phyloP scores from a whole-genome alignment of 371 early-diverging fungal species.

The Parasitella parasitica region DNA sequence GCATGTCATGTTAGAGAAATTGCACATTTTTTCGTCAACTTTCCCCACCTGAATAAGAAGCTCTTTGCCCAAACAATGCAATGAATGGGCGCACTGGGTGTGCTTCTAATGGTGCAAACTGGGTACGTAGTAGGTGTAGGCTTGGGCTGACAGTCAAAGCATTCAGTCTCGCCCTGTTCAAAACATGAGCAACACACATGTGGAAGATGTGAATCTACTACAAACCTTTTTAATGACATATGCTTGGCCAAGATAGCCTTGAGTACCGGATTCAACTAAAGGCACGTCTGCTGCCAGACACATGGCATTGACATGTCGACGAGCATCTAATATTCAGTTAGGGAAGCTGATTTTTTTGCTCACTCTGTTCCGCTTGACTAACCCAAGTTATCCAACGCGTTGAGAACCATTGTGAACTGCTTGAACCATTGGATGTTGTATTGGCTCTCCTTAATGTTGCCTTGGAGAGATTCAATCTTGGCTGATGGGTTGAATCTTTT shows the following conservation, averaged over 20 bases:
- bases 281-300: constrained; percentile 89
- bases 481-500: constrained; percentile 79
- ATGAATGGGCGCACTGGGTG: constrained; percentile 96
- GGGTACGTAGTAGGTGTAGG: constrained; percentile 87
- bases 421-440: constrained; percentile 91
- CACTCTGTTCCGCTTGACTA: too few relatives aligned
- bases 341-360: too few relatives aligned
- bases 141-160: constrained; percentile 98
- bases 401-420: constrained; percentile 92
- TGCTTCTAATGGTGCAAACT: constrained; percentile 98
- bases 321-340: constrained; percentile 78
- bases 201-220: constrained; percentile 10
- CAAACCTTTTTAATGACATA: constrained; percentile 77
- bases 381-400: constrained; percentile 98
- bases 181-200: too few relatives aligned
- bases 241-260: constrained; percentile 97
- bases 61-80: constrained; percentile 99
- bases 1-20: not conserved
- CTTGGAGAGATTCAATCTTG: constrained; percentile 77
- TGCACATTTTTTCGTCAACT: too few relatives aligned
- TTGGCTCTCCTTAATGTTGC: constrained; percentile 80
- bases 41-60: constrained; percentile 73
- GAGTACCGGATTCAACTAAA: constrained; percentile 96
- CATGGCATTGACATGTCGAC: constrained; percentile 96
- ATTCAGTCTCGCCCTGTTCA: constrained; percentile 68